Conservation (phyloP, 2,329 filamentous ascomycete species). For the Fusarium foetens region DNA sequence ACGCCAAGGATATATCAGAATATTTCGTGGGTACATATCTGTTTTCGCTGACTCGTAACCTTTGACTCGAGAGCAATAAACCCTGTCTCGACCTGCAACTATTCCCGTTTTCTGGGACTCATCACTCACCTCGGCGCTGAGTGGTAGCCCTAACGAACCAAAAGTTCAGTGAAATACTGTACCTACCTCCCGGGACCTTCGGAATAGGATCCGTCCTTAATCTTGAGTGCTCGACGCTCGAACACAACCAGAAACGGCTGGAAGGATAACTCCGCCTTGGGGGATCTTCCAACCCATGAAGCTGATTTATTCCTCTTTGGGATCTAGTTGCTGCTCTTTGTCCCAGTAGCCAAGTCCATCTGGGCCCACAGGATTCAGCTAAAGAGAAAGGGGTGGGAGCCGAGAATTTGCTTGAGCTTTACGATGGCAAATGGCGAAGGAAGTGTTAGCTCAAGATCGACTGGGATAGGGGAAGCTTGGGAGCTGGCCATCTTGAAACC, state of each 20-base stretch:
- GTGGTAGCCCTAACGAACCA: not conserved
- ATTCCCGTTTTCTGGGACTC: constrained; percentile 1
- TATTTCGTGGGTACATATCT: not conserved
- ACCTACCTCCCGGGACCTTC: constrained; percentile 13
- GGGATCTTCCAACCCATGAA: constrained; percentile 18
- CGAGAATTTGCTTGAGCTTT: constrained; percentile 13
- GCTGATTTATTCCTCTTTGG: constrained; percentile 23
- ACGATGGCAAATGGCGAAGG: constrained; percentile 7
- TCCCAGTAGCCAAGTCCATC: constrained; percentile 23
- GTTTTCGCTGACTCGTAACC: not conserved
- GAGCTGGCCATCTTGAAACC: not conserved
- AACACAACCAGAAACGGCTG: constrained; percentile 15
- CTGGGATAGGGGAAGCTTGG: not conserved
- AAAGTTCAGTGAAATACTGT: not conserved
- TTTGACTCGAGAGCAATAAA: constrained; percentile 8
- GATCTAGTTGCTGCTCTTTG: constrained; percentile 13
- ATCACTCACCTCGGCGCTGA: not conserved
- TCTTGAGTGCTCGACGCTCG: constrained; percentile 8
- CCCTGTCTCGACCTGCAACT: not conserved
- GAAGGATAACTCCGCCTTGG: constrained; percentile 21
- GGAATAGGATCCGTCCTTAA: constrained; percentile 24
- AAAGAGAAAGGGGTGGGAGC: constrained; percentile 21
- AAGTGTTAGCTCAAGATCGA: not conserved
- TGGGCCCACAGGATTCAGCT: constrained; percentile 17
- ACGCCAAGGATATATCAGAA: constrained; percentile 10